Evolutionary conservation across 2,329 filamentous ascomycete species (phyloP).

Genomic region (Venturiaceae sp.): DNA sequence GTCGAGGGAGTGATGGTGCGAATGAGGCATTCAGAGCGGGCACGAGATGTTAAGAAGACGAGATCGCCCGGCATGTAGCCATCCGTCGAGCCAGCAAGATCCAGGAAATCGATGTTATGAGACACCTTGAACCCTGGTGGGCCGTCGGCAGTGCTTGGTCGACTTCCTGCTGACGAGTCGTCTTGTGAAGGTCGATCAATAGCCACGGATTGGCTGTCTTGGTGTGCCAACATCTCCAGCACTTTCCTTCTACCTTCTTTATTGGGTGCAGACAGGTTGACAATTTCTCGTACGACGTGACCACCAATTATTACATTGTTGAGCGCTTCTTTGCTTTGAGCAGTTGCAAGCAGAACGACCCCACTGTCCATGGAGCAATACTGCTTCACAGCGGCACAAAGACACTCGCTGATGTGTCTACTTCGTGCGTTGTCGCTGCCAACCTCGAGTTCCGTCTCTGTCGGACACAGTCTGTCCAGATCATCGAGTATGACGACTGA

Average conservation of each 20-base stretch:
- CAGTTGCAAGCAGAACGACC: slow-evolving; percentile 81
- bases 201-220: slow-evolving; percentile 7
- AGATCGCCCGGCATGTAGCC: slow-evolving; percentile 98
- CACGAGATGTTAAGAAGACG: slow-evolving; percentile 72
- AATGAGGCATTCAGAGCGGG: slow-evolving; percentile 86
- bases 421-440: slow-evolving; percentile 90
- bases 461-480: slow-evolving; percentile 83
- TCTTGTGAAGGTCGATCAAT: slow-evolving; percentile 15
- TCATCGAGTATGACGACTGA: slow-evolving; percentile 86
- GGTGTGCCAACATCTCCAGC: slow-evolving; percentile 64
- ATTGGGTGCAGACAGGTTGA: slow-evolving; percentile 80
- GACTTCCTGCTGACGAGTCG: slow-evolving; percentile 9
- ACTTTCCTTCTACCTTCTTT: slow-evolving; percentile 82
- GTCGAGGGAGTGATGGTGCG: slow-evolving; percentile 54
- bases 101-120: slow-evolving; percentile 74
- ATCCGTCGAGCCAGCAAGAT: slow-evolving; percentile 87
- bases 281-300: slow-evolving; percentile 84
- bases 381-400: slow-evolving; percentile 73
- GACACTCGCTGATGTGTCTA: slow-evolving; percentile 80
- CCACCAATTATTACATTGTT: slow-evolving; percentile 86
- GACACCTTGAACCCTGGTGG: slow-evolving; percentile 59
- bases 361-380: slow-evolving; percentile 72
- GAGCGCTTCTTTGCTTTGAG: slow-evolving; percentile 84
- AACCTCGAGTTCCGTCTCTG: slow-evolving; percentile 88
- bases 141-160: slow-evolving; percentile 26